Conservation (phyloP, 2,329 filamentous ascomycete genomes). For the Colletotrichum sansevieriae region DNA sequence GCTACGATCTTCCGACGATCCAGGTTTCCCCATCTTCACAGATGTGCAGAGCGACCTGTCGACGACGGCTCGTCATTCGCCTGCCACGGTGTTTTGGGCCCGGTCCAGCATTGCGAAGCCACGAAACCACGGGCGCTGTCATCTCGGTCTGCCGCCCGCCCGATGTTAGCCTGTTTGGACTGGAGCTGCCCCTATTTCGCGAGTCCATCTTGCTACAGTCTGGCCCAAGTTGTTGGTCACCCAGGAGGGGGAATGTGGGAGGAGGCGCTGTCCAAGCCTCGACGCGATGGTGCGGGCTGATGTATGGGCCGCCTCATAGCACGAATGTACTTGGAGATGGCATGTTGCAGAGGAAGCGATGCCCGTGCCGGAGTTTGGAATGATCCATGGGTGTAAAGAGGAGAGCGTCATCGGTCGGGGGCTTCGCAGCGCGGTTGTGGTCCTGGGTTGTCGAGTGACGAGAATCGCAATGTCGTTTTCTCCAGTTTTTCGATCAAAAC, state of each 20-base stretch:
- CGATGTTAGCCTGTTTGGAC: constrained; percentile 25
- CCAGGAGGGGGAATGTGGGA: constrained; percentile 4
- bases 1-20: constrained; percentile 39
- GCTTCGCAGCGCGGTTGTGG: background rate
- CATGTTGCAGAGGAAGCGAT: background rate
- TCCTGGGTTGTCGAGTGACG: background rate
- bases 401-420: background rate
- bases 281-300: constrained; percentile 24
- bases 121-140: constrained; percentile 15
- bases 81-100: constrained; percentile 3
- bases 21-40: constrained; percentile 40
- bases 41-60: constrained; percentile 12
- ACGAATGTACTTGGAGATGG: background rate
- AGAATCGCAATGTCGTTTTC: background rate
- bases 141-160: constrained; percentile 17
- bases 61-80: constrained; percentile 25
- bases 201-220: constrained; percentile 1
- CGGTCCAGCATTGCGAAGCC: constrained; percentile 32
- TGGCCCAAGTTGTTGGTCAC: background rate
- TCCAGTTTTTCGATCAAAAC: background rate
- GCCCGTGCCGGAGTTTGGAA: background rate
- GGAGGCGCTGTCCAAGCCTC: background rate
- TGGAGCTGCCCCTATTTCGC: constrained; percentile 21
- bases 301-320: constrained; percentile 13
- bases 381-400: background rate